Conservation (phyloP, 2,329 filamentous ascomycete species). For the Massarina eburnea region DNA sequence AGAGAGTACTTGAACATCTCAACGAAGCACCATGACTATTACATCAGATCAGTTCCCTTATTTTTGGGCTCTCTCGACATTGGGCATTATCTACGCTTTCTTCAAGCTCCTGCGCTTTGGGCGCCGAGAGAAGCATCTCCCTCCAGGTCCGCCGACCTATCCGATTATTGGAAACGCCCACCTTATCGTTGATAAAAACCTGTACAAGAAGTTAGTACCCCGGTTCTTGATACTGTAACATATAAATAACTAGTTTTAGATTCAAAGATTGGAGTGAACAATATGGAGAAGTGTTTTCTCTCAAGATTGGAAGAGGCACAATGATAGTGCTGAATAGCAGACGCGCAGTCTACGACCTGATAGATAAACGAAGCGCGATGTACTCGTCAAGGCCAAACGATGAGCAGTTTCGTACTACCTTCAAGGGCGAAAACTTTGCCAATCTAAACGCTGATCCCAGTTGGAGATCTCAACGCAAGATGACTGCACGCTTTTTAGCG, state of each 20-base stretch:
- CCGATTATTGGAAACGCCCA: conserved; percentile 31
- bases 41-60: too few relatives aligned
- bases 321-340: conserved; percentile 20
- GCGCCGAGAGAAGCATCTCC: conserved; percentile 24
- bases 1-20: too few relatives aligned
- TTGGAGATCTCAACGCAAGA: conserved; percentile 26
- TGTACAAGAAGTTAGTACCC: too few relatives aligned
- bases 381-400: conserved; percentile 16
- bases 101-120: conserved; percentile 24
- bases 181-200: neutral
- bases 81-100: conserved; percentile 11
- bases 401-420: conserved; percentile 5
- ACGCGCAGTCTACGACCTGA: conserved; percentile 18
- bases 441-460: conserved; percentile 14
- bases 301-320: conserved; percentile 21
- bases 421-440: conserved; percentile 22
- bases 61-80: neutral
- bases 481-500: conserved; percentile 20
- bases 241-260: too few relatives aligned
- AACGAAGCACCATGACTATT: too few relatives aligned
- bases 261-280: conserved; percentile 20
- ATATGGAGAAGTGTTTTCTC: conserved; percentile 19
- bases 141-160: conserved; percentile 28
- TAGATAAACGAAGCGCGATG: conserved; percentile 21
- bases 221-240: too few relatives aligned